Evolutionary conservation across 306 rosid genomes (phyloP).

Genomic region (Prunus persica): DNA sequence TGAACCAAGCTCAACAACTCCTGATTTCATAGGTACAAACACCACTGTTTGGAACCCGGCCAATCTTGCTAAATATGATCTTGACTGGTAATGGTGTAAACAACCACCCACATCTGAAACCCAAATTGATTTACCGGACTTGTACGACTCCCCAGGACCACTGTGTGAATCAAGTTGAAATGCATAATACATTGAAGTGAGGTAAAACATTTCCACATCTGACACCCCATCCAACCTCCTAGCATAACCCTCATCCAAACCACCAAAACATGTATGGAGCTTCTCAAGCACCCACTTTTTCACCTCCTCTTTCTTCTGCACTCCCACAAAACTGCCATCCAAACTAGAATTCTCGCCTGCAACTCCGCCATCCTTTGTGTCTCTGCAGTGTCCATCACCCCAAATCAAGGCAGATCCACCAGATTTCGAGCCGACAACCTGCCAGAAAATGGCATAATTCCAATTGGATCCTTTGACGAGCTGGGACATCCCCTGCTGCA

Average conservation of each 20-base stretch:
- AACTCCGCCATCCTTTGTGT: slow-evolving; percentile 31
- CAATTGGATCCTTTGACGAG: slow-evolving; percentile 67
- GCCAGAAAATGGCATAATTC: slow-evolving; percentile 86
- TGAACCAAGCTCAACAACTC: slow-evolving; percentile 82
- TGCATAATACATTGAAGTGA: slow-evolving; percentile 52
- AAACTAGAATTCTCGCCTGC: slow-evolving; percentile 17
- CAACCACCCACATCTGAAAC: slow-evolving; percentile 47
- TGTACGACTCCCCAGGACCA: slow-evolving; percentile 61
- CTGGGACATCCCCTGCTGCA: slow-evolving; percentile 54
- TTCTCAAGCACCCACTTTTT: slow-evolving; percentile 65
- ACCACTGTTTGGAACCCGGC: slow-evolving; percentile 75
- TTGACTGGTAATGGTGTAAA: slow-evolving; percentile 52
- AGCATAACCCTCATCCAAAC: slow-evolving; percentile 41
- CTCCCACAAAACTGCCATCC: slow-evolving; percentile 32
- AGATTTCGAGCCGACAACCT: slow-evolving; percentile 62
- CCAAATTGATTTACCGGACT: slow-evolving; percentile 65
- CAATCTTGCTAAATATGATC: slow-evolving; percentile 50
- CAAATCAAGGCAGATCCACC: slow-evolving; percentile 69
- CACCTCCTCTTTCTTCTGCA: slow-evolving; percentile 44
- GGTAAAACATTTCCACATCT: slow-evolving; percentile 73
- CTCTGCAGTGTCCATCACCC: slow-evolving; percentile 73
- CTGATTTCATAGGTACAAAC: slow-evolving; percentile 67
- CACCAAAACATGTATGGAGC: slow-evolving; percentile 54
- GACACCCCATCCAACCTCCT: slow-evolving; percentile 48
- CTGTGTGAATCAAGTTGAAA: slow-evolving; percentile 53